Evolutionary conservation across 352 stramenopile genomes (phyloP), one percentile per base, ranked within the genome.

Genomic region (Phytophthora pistaciae): DNA sequence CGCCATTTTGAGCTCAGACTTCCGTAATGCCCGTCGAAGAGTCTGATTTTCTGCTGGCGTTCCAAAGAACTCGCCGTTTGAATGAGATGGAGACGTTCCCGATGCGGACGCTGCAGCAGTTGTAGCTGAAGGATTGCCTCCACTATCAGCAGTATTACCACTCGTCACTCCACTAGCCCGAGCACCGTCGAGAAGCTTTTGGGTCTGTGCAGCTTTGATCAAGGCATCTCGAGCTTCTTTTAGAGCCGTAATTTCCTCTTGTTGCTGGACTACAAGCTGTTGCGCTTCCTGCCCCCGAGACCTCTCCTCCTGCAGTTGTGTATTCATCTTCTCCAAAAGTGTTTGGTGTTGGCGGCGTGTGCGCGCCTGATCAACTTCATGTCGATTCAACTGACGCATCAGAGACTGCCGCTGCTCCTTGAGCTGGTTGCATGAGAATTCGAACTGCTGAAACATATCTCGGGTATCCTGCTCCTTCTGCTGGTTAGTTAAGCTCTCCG

Each of bases 41-140:
- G 72, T 90, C 53, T 90, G 77, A 20, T 85, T 82, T 49, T 91
- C 83, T 3, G 75, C 80, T 8, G 80, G 82, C 1, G 77, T 85
- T 29, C 60, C 60, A 29, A 75, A 75, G 50, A 64, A 74, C 11
- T 78, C 70, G 0, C 55, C 49, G 9, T 67, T 77, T 60, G 36
- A 21, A 10, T 76, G 69, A 44, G 64, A 20, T 64, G 50, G 31
- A 13, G 64, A 63, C 14, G 48, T 21, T 10, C 56, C 63, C 48
- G 42, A 40, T n/a, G 5, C n/a, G 46, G 56, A 36, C 13, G 29
- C 27, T 16, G 57, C 21, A 13, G 42, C 5, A 8, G 40, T 14
- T 54, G 31, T 18, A 3, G 44, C 21, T 23, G 58, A 29, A 53
- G 56, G 7, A 40, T 3, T 58, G 6, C 3, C 21, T 11, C 11